Base-by-base conservation (phyloP, 495 filamentous ascomycete species). In the Aspergillus mulundensis region DNA sequence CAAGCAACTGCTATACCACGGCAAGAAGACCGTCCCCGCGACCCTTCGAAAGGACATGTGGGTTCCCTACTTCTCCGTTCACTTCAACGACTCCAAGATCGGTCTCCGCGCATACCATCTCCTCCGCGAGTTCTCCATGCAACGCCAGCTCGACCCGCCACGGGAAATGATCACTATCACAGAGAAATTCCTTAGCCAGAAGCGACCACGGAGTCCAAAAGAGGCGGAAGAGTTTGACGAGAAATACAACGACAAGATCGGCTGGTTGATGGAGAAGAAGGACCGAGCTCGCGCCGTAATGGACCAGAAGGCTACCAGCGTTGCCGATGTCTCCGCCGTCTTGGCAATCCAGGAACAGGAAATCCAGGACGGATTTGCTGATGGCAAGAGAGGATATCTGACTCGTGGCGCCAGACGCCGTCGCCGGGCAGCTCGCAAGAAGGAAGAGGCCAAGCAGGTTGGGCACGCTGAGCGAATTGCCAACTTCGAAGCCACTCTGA, bases 21-120 rank as follows among this genome's bases (percentile, higher is more conserved):
- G 92, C 77, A 96, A 96, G 74, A 94, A 98, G 65, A 87, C 89
- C 58, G 78, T 87, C 32, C 91, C 91, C 5, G 67, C 83, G 51
- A 76, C 81, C 47, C 71, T 97, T 42, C 90, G 94, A 57, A 91
- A 90, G 74, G 94, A 98, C 69, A 82, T 92, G 70, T 98, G 94
- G 94, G 72, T 71, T n/a, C 88, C 89, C 0, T 79, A 94, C 64
- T 89, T 84, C 55, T 79, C 86, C 39, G 83, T 96, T 39, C 73
- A 83, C 62, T 90, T 97, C 70, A 80, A 84, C 21, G 70, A 77
- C 28, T 69, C 77, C 39, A 63, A 76, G 36, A 72, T 90, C 59
- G 94, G 94, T 14, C 82, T 87, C 41, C 77, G 81, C 60, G 87
- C 90, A 30, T 96, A 80, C 72, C 83, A 85, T 48, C 84, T 86